These are phyloP conservation scores for Coemansia sp. DNA, from an alignment of 192 early-diverging fungal genomes.

Conservation along the genomic window DNA sequence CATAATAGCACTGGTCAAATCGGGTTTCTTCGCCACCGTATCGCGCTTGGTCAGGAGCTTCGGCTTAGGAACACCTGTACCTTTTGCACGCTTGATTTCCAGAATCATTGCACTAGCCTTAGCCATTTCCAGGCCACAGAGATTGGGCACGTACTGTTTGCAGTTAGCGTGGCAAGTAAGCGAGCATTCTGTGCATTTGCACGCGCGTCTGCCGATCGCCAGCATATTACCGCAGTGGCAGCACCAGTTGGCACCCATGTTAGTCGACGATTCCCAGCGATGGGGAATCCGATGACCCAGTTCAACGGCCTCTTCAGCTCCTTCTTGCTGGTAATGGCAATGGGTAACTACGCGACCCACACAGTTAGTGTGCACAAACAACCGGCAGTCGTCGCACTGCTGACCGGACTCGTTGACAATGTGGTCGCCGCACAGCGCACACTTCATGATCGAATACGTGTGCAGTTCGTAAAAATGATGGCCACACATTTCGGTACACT, in stretches of 20 bases:
- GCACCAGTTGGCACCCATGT: slow-evolving; percentile 90
- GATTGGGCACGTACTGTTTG: slow-evolving; percentile 81
- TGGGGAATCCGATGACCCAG: slow-evolving; percentile 91
- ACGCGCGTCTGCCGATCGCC: slow-evolving; percentile 63
- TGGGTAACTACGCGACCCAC: slow-evolving; percentile 80
- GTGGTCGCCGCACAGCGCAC: slow-evolving; percentile 93
- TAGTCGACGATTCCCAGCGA: slow-evolving; percentile 85
- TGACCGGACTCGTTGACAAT: slow-evolving; percentile 84
- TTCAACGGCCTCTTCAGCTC: slow-evolving; percentile 29
- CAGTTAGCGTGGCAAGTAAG: slow-evolving; percentile 82
- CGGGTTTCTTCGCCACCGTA: slow-evolving; percentile 43
- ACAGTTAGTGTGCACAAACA: slow-evolving; percentile 93
- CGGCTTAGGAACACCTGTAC: slow-evolving; percentile 31
- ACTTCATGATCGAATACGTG: slow-evolving; percentile 98
- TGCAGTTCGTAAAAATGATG: slow-evolving; percentile 90
- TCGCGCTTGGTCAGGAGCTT: slow-evolving; percentile 52
- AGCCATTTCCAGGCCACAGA: slow-evolving; percentile 88
- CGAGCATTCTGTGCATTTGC: slow-evolving; percentile 75
- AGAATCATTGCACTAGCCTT: slow-evolving; percentile 83
- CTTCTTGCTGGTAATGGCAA: slow-evolving; percentile 67
- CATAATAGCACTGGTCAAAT: neutral
- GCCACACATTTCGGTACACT: slow-evolving; percentile 84
- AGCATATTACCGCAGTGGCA: slow-evolving; percentile 98
- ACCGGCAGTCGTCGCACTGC: slow-evolving; percentile 95
- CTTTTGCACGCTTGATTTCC: slow-evolving; percentile 71